Base-by-base conservation (phyloP, 2,329 filamentous ascomycete genomes). In the Stagonosporopsis chrysanthemi region DNA sequence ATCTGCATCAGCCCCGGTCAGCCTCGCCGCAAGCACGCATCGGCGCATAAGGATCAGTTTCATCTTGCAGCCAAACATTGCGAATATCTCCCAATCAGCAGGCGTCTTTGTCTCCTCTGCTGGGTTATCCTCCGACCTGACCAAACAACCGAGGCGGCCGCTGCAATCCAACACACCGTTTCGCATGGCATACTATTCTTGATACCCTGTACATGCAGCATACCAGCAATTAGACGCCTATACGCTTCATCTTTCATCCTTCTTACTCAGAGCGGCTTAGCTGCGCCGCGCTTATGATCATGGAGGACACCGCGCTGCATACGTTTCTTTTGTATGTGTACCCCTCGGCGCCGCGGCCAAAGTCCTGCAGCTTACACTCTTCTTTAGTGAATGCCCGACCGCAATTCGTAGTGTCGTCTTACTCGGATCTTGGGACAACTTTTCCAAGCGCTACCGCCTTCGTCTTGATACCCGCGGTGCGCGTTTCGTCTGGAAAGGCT, bases 401-500 rank as follows among this genome's bases (percentile, higher is more conserved):
- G 69, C 84, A 48, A 83, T 87, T 61, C 82, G 83, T 62, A 89
- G 88, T 41, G 90, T 97, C 64, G 87, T 90, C 71, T 84, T 97
- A 42, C 83, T 95, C 67, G 94, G 94, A 61, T 97, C 92, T 62
- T 98, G 94, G 94, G 93, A 97, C 80, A 97, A 97, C 80, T 97
- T 97, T 78, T 82, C 84, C 59, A 87, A 84, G 71, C 81, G 86
- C 46, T 94, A 97, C 81, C 81, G 81, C 42, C 92, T 98, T 88
- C 87, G 94, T 74, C 86, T 88, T 67, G 94, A 98, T 78, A 80
- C 79, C 62, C 87, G 90, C 72, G 87, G 90, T 66, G 90, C 91
- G 64, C 83, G 82, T 56, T 87, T 88, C 61, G 87, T 91, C 75
- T 97, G 92, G 92, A 88, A 88, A 70, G 94, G 92, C 40, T 96